A percentile compares a stretch with the other conserved stretches of the same genome.
These are phyloP conservation scores for Tilletia setariae DNA, from an alignment of 1,284 basidiomycete genomes.

Conservation along the genomic window DNA sequence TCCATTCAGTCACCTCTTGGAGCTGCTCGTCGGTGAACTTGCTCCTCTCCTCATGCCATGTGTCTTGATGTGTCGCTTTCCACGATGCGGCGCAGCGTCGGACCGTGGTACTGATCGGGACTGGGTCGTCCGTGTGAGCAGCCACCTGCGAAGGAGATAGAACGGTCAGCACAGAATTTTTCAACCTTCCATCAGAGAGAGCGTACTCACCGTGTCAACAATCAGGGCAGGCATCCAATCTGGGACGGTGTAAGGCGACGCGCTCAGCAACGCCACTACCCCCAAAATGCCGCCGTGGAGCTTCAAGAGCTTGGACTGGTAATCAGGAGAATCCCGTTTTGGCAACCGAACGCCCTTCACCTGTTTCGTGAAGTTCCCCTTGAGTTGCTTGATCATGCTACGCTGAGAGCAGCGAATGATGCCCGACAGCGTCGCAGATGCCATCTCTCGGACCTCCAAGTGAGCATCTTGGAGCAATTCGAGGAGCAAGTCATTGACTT, in stretches of 20 bases:
- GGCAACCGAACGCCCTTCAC: conserved; percentile 59
- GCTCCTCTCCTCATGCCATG: conserved; percentile 85
- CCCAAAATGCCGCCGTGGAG: conserved; percentile 88
- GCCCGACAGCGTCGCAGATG: conserved; percentile 68
- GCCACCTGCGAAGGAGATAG: conserved; percentile 61
- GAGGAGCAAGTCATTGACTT: conserved; percentile 43
- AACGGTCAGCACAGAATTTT: background rate
- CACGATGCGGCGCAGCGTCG: conserved; percentile 83
- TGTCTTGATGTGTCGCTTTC: conserved; percentile 69
- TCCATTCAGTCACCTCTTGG: conserved; percentile 48
- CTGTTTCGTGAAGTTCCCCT: conserved; percentile 36
- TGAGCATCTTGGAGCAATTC: conserved; percentile 45
- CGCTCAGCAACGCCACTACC: conserved; percentile 72
- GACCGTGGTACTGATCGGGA: conserved; percentile 86
- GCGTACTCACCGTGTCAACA: conserved; percentile 30
- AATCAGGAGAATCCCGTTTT: conserved; percentile 62
- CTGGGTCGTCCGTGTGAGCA: conserved; percentile 80
- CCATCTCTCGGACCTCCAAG: conserved; percentile 52
- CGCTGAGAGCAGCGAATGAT: conserved; percentile 90
- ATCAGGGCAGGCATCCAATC: conserved; percentile 79
- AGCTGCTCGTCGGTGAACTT: conserved; percentile 72
- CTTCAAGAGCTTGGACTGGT: conserved; percentile 69
- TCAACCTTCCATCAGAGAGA: background rate
- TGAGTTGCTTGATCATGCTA: conserved; percentile 74
- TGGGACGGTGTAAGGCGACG: conserved; percentile 79